Evolutionary conservation across 176 grass and related monocot genomes (phyloP), one percentile per base, ranked within the genome.

Genomic region (Urochloa ruziziensis): DNA sequence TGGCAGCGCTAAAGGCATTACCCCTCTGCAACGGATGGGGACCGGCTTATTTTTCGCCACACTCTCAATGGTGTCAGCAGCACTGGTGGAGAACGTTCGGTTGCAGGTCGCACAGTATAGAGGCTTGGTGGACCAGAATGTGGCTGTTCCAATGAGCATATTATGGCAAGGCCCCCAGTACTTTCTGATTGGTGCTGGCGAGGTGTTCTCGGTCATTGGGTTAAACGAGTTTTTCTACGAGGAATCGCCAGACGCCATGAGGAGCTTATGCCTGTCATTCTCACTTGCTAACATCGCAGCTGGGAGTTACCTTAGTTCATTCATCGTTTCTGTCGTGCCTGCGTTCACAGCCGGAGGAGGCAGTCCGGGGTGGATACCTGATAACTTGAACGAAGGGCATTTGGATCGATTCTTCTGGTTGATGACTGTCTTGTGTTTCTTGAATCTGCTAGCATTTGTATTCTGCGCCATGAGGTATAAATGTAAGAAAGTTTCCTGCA

Each of bases 81-180:
- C 88, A 28, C n/a, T 88, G 52, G 78, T 93, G 42, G 91, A 93
- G 91, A 80, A 64, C 35, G 42, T 74, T 34, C 74, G 85, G 14
- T 68, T 90, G 29, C 52, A 65, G 14, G 66, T 75, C 49, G 88
- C 74, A 53, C 68, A 70, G 39, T 11, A 53, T 0, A 37, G 70
- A 70, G 78, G 60, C 23, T 70, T 88, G 30, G 81, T 82, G 70
- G 47, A 73, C 11, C 36, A 18, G 2, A 56, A 82, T 32, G 80
- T 67, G 39, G 34, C 66, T 54, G 71, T 82, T 63, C 82, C 85
- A 13, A 63, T 90, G 67, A 90, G 85, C 91, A 90, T 93, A 64
- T 27, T 93, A 17, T 93, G 82, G 74, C 91, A 93, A 74, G 86
- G 68, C 40, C 88, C 88, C 13, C 91, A 90, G 49, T 90, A 93